Base-by-base conservation (phyloP, 1,139 yeast species). In the Kurtzmaniella quercitrusa region DNA sequence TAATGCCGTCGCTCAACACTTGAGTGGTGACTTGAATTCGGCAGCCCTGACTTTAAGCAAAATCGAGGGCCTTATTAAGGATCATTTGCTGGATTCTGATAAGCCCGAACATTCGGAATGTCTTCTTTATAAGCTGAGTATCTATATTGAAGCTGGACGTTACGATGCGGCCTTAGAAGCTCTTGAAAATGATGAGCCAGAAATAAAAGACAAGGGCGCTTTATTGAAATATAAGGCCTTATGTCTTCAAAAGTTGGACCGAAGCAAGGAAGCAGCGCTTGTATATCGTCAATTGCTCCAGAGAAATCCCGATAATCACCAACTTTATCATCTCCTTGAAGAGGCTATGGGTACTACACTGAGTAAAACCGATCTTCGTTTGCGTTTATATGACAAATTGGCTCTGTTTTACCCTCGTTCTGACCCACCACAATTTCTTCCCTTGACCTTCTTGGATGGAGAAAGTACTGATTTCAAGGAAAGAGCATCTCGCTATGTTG, bases 1-100 rank as follows among this genome's bases (percentile, higher is more conserved):
- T 0, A 71, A 87, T 43, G 97, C 96, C 0, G 74, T 88, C 34
- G 96, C 97, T 0, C 88, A 86, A 56, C 88, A 87, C 60, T 71
- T 91, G 57, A 78, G 77, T 56, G 76, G 78, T 21, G 88, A 91
- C 56, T 76, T 72, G 55, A 68, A 67, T 28, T 78, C 77, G 14
- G 94, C 96, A 3, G 82, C 84, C 46, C 75, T 78, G 43, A 85
- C 94, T 2, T 73, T 91, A 53, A 60, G 76, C 22, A 82, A 85
- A 53, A 88, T 88, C 53, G 96, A 89, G 57, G 80, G 75, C 16
- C 68, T 88, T 32, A 80, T 88, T 36, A 78, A 74, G 52, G 91
- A 81, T 2, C 85, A 83, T 56, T 66, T 84, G 47, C 75, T 77
- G 32, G 88, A 80, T 23, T 68, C 76, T 34, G 95, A 87, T 56